These are phyloP conservation scores for Xerophyta viscosa DNA, from an alignment of 106 monocot genomes.

Conservation along the genomic window DNA sequence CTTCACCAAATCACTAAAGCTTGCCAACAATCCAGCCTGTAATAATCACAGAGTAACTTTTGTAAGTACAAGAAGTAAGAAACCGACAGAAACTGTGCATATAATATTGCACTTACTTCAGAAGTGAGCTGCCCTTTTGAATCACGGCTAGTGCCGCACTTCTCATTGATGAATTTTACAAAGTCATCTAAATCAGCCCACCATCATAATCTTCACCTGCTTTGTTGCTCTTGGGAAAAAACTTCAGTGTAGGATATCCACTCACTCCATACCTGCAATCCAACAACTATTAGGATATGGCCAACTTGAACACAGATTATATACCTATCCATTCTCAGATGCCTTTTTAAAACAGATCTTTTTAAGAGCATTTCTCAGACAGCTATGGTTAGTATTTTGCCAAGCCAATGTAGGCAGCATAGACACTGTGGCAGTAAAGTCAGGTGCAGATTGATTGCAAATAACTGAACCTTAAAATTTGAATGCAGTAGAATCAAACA, in stretches of 20 bases:
- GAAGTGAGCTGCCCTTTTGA: conserved; percentile 78
- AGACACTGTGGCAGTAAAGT: no score
- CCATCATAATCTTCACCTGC: conserved; percentile 89
- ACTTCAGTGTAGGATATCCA: conserved; percentile 92
- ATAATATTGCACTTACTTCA: conserved; percentile 32
- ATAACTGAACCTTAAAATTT: no score
- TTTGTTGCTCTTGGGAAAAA: conserved; percentile 89
- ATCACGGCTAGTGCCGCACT: conserved; percentile 82
- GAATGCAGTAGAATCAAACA: no score
- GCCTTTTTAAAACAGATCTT: no score
- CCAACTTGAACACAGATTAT: no score
- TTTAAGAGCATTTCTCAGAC: no score
- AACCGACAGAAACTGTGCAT: neutral
- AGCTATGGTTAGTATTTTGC: no score
- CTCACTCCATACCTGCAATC: conserved; percentile 73
- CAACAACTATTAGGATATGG: neutral
- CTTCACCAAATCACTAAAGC: conserved; percentile 65
- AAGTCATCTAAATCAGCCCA: conserved; percentile 70
- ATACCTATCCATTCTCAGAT: no score
- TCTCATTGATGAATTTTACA: conserved; percentile 83
- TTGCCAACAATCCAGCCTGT: conserved; percentile 70
- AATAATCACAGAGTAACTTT: neutral
- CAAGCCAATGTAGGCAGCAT: no score
- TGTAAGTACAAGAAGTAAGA: neutral
- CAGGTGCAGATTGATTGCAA: no score